phyloP scores from a whole-genome alignment of 495 filamentous ascomycete species.

The Penicillium paxilli region DNA sequence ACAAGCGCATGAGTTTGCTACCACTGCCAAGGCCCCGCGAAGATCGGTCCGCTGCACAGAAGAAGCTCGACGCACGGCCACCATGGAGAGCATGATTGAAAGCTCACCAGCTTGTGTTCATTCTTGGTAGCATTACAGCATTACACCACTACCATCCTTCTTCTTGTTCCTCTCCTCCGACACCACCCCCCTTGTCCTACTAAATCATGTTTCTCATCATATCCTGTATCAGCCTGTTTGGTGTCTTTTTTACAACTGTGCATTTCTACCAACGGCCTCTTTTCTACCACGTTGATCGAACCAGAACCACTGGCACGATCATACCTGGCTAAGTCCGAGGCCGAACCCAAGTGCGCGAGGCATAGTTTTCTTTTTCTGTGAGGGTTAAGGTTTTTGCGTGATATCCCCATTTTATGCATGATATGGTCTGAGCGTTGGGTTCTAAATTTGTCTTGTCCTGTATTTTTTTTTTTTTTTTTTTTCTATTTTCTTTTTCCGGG shows the following conservation, averaged over 20 bases:
- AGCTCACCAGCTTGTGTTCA: background rate
- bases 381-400: slow-evolving; percentile 29
- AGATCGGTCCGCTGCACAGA: slow-evolving; percentile 26
- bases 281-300: too few relatives aligned
- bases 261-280: background rate
- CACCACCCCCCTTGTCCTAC: background rate
- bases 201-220: background rate
- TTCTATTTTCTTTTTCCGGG: too few relatives aligned
- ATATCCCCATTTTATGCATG: slow-evolving; percentile 35
- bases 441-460: slow-evolving; percentile 13
- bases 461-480: too few relatives aligned
- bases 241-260: slow-evolving; percentile 7
- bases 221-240: background rate
- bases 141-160: slow-evolving; percentile 1
- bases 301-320: too few relatives aligned
- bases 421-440: slow-evolving; percentile 30
- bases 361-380: slow-evolving; percentile 21
- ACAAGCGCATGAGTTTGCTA: slow-evolving; percentile 50
- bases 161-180: background rate
- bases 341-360: background rate
- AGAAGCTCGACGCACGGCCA: slow-evolving; percentile 38
- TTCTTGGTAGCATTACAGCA: background rate
- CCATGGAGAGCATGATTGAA: slow-evolving; percentile 35
- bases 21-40: slow-evolving; percentile 39
- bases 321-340: background rate